These are phyloP conservation scores for Aspergillus pseudoviridinutans DNA, from an alignment of 2,329 filamentous ascomycete genomes.

Conservation along the genomic window DNA sequence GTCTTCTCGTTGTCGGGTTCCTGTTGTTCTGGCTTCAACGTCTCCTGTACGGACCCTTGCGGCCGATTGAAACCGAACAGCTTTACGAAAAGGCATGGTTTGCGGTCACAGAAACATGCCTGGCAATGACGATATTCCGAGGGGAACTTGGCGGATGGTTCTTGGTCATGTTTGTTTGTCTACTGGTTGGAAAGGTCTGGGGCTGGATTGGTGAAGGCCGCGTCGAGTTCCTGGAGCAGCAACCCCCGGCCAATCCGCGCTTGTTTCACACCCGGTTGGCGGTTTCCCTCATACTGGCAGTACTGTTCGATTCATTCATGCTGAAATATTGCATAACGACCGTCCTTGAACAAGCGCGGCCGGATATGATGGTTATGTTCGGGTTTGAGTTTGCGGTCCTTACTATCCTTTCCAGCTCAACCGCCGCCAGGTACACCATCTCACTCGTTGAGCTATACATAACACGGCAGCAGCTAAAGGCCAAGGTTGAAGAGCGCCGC, in stretches of 20 bases:
- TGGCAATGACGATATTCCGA: slow-evolving; percentile 97
- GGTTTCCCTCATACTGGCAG: slow-evolving; percentile 71
- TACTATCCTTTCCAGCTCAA: slow-evolving; percentile 74
- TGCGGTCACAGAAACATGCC: slow-evolving; percentile 89
- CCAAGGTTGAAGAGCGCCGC: slow-evolving; percentile 64
- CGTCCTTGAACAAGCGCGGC: slow-evolving; percentile 81
- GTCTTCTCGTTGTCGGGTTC: slow-evolving; percentile 73
- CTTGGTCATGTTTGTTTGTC: slow-evolving; percentile 88
- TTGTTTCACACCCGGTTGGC: slow-evolving; percentile 83
- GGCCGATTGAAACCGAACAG: slow-evolving; percentile 93
- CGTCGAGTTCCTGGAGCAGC: slow-evolving; percentile 91
- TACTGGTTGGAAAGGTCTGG: slow-evolving; percentile 95
- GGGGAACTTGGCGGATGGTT: slow-evolving; percentile 95
- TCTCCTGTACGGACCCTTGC: slow-evolving; percentile 82
- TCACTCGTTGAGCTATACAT: slow-evolving; percentile 74
- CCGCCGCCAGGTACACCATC: slow-evolving; percentile 71
- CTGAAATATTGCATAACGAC: slow-evolving; percentile 76
- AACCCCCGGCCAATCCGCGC: slow-evolving; percentile 81
- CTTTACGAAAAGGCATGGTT: slow-evolving; percentile 98
- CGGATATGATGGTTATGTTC: slow-evolving; percentile 99
- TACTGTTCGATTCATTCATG: slow-evolving; percentile 75
- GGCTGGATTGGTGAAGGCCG: slow-evolving; percentile 96
- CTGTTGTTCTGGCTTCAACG: slow-evolving; percentile 85
- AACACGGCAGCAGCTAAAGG: slow-evolving; percentile 67
- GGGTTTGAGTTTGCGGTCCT: slow-evolving; percentile 94